phyloP scores from a whole-genome alignment of 257 asterid genomes.

The Vinca minor region DNA sequence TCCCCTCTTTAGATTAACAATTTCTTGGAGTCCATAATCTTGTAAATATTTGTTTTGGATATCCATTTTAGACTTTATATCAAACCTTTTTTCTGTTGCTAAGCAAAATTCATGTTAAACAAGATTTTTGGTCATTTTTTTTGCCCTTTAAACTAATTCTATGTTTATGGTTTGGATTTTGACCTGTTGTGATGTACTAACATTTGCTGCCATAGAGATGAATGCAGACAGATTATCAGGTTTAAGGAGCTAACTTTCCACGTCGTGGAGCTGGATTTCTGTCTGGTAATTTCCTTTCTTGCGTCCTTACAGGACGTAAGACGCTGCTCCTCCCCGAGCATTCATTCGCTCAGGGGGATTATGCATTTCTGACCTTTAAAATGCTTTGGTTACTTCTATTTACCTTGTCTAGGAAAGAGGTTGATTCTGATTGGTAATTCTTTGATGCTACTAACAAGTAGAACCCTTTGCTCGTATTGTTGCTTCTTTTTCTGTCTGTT shows the following conservation, averaged over 20 bases:
- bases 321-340: background rate
- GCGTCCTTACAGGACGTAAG: background rate
- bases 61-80: background rate
- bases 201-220: background rate
- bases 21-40: background rate
- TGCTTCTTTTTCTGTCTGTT: too few relatives aligned
- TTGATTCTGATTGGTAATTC: background rate
- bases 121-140: background rate
- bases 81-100: background rate
- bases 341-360: background rate
- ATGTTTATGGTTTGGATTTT: background rate
- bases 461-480: too few relatives aligned
- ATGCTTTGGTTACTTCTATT: too few relatives aligned
- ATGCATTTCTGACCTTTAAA: background rate
- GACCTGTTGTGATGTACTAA: background rate
- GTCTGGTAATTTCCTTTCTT: background rate
- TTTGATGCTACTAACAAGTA: too few relatives aligned
- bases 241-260: background rate
- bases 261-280: background rate
- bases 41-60: constrained; percentile 7
- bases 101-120: background rate
- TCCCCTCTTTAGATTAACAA: background rate
- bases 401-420: background rate
- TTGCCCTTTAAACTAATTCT: too few relatives aligned
- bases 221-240: background rate